Conservation (phyloP, 1,284 basidiomycete species). For the Cutaneotrichosporon dermatis region DNA sequence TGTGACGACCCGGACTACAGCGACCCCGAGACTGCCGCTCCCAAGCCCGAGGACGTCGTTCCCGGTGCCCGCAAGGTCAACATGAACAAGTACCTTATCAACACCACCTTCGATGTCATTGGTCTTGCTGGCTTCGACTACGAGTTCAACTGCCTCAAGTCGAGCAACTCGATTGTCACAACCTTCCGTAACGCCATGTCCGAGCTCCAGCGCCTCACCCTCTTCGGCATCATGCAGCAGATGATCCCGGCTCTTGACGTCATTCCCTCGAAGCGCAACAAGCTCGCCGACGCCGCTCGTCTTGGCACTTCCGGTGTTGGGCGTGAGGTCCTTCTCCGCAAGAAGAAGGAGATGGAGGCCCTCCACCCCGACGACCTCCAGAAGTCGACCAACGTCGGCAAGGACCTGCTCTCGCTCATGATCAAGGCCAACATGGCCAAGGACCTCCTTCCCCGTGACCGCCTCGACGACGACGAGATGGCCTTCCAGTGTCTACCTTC, state of each 20-base stretch:
- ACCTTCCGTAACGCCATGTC: conserved; percentile 7
- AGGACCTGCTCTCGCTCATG: conserved; percentile 50
- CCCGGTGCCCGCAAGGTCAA: conserved; percentile 17
- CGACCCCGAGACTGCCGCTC: conserved; percentile 8
- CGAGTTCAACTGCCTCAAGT: conserved; percentile 46
- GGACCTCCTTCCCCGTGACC: conserved; percentile 55
- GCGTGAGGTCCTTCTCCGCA: not conserved
- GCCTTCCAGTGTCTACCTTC: conserved; percentile 75
- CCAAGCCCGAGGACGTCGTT: conserved; percentile 14
- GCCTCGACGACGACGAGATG: conserved; percentile 63
- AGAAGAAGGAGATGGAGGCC: conserved; percentile 3
- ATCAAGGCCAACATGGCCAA: conserved; percentile 57
- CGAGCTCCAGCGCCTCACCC: not conserved
- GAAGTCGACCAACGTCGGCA: conserved; percentile 50
- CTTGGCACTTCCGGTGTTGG: not conserved
- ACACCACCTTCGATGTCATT: conserved; percentile 65
- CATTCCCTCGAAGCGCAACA: conserved; percentile 25
- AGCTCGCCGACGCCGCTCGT: conserved; percentile 1
- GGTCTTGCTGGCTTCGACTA: conserved; percentile 64
- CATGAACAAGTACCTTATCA: conserved; percentile 12
- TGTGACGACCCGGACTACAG: conserved; percentile 53
- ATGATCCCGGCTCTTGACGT: conserved; percentile 43
- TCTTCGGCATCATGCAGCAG: conserved; percentile 56
- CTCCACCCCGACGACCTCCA: conserved; percentile 33
- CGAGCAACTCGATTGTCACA: conserved; percentile 50